These are phyloP conservation scores for Arabidopsis lyrata DNA, from an alignment of 441 rosid species.

Conservation along the genomic window DNA sequence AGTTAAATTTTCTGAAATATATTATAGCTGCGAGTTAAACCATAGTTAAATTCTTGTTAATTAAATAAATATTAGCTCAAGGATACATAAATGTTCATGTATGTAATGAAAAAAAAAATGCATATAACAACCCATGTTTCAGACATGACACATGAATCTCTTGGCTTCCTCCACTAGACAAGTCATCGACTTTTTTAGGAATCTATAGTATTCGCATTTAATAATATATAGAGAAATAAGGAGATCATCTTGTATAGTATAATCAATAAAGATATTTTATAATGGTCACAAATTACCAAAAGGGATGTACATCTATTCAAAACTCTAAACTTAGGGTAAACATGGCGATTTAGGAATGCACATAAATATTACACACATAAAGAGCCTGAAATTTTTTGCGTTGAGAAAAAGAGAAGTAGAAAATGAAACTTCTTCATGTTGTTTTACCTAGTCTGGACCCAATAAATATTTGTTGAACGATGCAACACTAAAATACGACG, in stretches of 20 bases:
- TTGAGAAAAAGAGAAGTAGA: neutral
- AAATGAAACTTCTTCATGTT: neutral
- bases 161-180: slow-evolving; percentile 36
- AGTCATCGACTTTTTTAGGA: slow-evolving; percentile 23
- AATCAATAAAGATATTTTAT: neutral
- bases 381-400: no score
- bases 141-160: slow-evolving; percentile 41
- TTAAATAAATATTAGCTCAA: neutral
- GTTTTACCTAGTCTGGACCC: neutral
- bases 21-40: neutral
- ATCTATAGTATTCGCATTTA: slow-evolving; percentile 13
- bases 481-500: neutral
- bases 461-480: neutral
- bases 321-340: neutral
- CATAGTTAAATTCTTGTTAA: neutral
- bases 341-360: neutral
- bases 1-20: neutral
- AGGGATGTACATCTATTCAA: no score
- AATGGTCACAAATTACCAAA: neutral
- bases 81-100: neutral
- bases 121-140: slow-evolving; percentile 15
- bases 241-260: slow-evolving; percentile 1
- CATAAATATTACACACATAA: neutral
- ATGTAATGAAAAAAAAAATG: neutral
- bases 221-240: neutral